Evolutionary conservation across 192 early-diverging fungal genomes (phyloP), one percentile per base, ranked within the genome.

Genomic region (Backusella morwellensis): DNA sequence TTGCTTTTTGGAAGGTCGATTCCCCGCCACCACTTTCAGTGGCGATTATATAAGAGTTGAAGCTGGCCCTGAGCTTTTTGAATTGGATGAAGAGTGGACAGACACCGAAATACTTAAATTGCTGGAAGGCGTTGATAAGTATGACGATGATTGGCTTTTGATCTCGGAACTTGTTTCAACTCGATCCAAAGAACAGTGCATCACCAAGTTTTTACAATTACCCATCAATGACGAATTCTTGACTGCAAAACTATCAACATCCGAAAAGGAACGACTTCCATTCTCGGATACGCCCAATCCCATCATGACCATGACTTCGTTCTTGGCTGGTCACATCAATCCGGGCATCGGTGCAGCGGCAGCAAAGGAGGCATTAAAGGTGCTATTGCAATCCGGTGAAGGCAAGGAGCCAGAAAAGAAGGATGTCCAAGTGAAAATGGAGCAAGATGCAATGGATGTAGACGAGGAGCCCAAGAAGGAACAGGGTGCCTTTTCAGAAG

Each of bases 1-100:
- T 72, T 99, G 98, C 86, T 99, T 93, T 80, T 52, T 91, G n/a
- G 95, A 97, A 75, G 97, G 97, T 26, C 92, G 96, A 15, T 99
- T 97, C 86, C 92, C 98, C 6, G 89, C 94, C 19, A 86, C 87
- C 4, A 86, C 94, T 74, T 89, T 87, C 59, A 93, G 92, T 54
- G 92, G 93, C 2, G 98, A 99, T 81, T 99, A 98, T 90, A 82
- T 97, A n/a, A 85, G 90, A 36, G 83, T 96, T 35, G 88, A 92
- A 12, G 83, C 83, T 8, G 75, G 78, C 40, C 56, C 70, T 69
- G 87, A 84, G 47, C 84, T 84, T 35, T 85, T 83, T 68, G 83
- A 84, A 8, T 82, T 87, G 26, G 89, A 87, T 38, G 91, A 90
- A 47, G 84, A 88, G 52, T 99, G 98, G 98, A 90, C 86, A 5